phyloP scores from a whole-genome alignment of 257 asterid species.

The Haberlea rhodopensis region DNA sequence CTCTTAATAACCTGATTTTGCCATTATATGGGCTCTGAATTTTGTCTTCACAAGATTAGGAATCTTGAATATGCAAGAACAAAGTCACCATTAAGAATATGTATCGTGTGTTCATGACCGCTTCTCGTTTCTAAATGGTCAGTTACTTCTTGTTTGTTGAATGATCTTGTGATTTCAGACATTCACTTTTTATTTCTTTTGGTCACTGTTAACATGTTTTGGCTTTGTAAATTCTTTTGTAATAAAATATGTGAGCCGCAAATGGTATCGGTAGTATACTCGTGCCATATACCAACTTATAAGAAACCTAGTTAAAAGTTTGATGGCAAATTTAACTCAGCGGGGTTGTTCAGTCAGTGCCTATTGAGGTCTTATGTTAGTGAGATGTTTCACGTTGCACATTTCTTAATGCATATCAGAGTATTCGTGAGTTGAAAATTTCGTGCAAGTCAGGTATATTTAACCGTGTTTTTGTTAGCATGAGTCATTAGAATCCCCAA shows the following conservation, averaged over 20 bases:
- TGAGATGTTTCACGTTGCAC: neutral
- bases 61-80: no score
- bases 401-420: neutral
- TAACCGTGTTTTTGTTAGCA: no score
- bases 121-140: constrained; percentile 1
- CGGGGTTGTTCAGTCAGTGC: neutral
- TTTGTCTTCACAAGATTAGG: no score
- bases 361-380: neutral
- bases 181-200: no score
- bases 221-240: neutral
- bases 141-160: neutral
- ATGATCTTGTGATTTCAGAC: neutral
- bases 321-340: neutral
- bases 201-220: neutral
- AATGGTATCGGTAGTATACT: neutral
- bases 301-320: neutral
- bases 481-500: no score
- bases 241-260: neutral
- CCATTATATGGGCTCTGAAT: neutral
- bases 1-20: no score
- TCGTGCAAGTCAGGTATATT: neutral
- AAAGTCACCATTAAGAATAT: no score
- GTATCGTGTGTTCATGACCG: no score
- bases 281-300: neutral
- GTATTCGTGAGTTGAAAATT: neutral